phyloP scores from a whole-genome alignment of 164 flowering plant species.

The Litsea cubeba region DNA sequence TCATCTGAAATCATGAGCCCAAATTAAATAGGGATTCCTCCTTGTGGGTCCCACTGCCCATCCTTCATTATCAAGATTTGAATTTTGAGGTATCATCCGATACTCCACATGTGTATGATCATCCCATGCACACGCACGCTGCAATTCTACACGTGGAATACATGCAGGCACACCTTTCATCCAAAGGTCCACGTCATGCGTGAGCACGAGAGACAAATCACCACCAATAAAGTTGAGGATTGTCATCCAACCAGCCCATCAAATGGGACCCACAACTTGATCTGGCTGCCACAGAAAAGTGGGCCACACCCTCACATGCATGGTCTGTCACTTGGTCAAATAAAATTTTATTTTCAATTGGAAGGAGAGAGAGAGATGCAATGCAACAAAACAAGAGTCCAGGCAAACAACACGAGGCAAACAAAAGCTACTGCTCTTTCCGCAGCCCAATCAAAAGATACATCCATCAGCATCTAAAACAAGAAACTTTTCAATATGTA shows the following conservation, averaged over 20 bases:
- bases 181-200: too few relatives aligned
- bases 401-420: not conserved
- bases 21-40: not conserved
- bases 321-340: too few relatives aligned
- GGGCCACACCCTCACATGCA: too few relatives aligned
- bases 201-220: too few relatives aligned
- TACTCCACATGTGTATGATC: not conserved
- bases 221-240: too few relatives aligned
- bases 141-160: not conserved
- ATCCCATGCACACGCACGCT: not conserved
- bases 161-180: not conserved
- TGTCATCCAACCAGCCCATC: too few relatives aligned
- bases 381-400: not conserved
- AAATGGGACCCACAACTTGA: too few relatives aligned
- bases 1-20: not conserved
- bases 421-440: not conserved
- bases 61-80: not conserved
- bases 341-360: too few relatives aligned
- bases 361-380: not conserved
- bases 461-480: not conserved
- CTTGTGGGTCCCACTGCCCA: not conserved
- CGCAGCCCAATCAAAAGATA: not conserved
- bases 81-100: not conserved
- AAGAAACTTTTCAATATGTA: not conserved
- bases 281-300: too few relatives aligned